Percentiles rank a stretch among this genome's conserved stretches.
phyloP scores from a whole-genome alignment of 78 protist species.

The Parvularia atlantis region DNA sequence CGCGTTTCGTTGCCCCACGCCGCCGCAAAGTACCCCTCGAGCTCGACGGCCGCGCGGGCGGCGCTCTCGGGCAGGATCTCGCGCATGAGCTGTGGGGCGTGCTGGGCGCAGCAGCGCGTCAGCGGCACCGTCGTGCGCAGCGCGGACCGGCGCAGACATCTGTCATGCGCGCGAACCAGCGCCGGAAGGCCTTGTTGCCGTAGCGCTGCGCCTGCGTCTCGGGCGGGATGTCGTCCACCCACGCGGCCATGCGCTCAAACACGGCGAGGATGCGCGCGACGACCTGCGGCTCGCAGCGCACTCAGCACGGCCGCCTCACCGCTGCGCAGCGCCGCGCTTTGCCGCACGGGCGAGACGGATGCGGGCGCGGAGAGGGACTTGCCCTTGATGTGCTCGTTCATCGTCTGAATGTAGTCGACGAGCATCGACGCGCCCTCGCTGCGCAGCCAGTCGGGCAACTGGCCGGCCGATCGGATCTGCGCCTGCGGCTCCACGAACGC shows the following conservation, averaged over 20 bases:
- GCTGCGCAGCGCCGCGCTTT: too few relatives aligned
- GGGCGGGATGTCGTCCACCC: constrained; percentile 63
- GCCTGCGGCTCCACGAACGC: too few relatives aligned
- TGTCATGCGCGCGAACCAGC: constrained; percentile 2
- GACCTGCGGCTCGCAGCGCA: constrained; percentile 6
- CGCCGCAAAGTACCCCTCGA: constrained; percentile 53
- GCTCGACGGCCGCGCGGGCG: constrained; percentile 37
- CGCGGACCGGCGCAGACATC: neutral
- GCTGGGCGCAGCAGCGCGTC: neutral
- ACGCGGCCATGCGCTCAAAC: constrained; percentile 20
- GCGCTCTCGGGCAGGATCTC: neutral
- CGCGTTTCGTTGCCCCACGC: constrained; percentile 76
- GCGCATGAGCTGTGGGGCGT: neutral
- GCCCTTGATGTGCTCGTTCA: neutral
- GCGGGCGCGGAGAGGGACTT: neutral
- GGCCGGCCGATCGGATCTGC: neutral
- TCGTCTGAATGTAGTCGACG: neutral
- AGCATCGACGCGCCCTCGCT: neutral
- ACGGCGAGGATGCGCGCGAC: constrained; percentile 3
- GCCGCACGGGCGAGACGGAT: neutral
- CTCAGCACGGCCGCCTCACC: too few relatives aligned
- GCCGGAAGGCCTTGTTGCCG: constrained; percentile 70
- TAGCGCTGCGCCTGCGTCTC: constrained; percentile 46
- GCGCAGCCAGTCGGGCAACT: neutral
- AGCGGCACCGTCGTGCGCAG: neutral